Conservation (phyloP, 192 early-diverging fungal genomes). For the Entrophospora sp. region DNA sequence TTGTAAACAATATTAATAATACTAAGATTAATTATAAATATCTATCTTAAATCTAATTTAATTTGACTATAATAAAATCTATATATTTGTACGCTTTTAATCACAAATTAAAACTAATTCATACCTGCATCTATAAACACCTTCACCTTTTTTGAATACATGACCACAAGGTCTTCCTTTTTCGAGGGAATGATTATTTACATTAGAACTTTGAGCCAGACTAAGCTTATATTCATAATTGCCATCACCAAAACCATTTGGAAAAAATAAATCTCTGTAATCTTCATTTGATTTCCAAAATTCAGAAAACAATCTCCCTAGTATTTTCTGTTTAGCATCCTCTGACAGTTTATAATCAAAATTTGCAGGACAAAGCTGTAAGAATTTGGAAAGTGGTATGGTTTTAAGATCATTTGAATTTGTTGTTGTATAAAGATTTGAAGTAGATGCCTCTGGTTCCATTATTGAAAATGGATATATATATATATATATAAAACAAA, state of each 20-base stretch:
- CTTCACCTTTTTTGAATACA: constrained; percentile 88
- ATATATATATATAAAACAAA: no score
- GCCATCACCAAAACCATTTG: constrained; percentile 18
- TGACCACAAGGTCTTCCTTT: constrained; percentile 86
- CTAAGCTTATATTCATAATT: constrained; percentile 7
- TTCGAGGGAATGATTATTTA: constrained; percentile 54
- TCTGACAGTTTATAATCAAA: constrained; percentile 17
- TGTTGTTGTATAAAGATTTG: no score
- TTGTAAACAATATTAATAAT: neutral
- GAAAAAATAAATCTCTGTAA: constrained; percentile 16
- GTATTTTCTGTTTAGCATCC: constrained; percentile 1
- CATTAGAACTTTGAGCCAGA: constrained; percentile 23
- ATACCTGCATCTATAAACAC: constrained; percentile 87
- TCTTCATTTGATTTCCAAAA: constrained; percentile 15
- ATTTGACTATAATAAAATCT: no score
- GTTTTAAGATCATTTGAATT: no score
- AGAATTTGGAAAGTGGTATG: constrained; percentile 3
- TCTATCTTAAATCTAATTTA: no score
- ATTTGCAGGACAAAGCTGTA: neutral
- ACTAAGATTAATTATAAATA: no score
- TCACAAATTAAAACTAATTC: constrained; percentile 1
- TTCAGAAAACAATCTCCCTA: constrained; percentile 17
- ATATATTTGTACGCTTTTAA: no score
- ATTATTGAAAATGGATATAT: no score
- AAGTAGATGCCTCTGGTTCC: no score